Percentiles rank a stretch among this genome's conserved stretches.
These are phyloP conservation scores for Ustilago cynodontis DNA, from an alignment of 1,284 basidiomycete species.

Conservation along the genomic window DNA sequence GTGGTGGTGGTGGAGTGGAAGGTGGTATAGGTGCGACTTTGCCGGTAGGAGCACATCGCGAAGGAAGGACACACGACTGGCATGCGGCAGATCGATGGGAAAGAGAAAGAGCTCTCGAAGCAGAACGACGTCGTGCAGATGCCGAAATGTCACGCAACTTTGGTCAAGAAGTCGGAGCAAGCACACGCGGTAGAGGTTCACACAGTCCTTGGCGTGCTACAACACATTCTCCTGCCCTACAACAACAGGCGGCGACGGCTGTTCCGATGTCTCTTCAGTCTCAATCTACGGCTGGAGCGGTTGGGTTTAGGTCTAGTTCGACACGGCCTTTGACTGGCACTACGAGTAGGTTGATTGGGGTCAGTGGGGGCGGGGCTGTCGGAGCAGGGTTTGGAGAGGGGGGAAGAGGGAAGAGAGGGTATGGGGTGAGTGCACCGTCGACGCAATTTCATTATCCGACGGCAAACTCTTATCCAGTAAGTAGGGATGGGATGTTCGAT, in stretches of 20 bases:
- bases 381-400: slow-evolving; percentile 1
- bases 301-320: slow-evolving; percentile 32
- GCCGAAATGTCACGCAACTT: slow-evolving; percentile 57
- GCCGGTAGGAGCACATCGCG: slow-evolving; percentile 35
- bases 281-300: slow-evolving; percentile 2
- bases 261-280: slow-evolving; percentile 5
- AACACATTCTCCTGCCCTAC: not conserved
- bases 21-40: slow-evolving; percentile 43
- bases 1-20: slow-evolving; percentile 30
- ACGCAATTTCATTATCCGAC: slow-evolving; percentile 41
- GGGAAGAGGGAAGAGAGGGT: slow-evolving; percentile 17
- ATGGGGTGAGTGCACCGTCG: slow-evolving; percentile 36
- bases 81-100: slow-evolving; percentile 35
- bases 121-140: slow-evolving; percentile 46
- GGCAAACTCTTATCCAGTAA: slow-evolving; percentile 28
- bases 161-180: slow-evolving; percentile 50
- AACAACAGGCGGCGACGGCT: not conserved
- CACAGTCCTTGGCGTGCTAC: slow-evolving; percentile 46
- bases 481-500: slow-evolving; percentile 31
- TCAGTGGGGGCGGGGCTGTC: slow-evolving; percentile 18
- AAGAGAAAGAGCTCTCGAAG: slow-evolving; percentile 39
- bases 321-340: slow-evolving; percentile 17
- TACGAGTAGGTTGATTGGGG: slow-evolving; percentile 18
- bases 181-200: slow-evolving; percentile 43
- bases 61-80: slow-evolving; percentile 36